Conservation (phyloP, 352 stramenopile species). For the Globisporangium spinosum region DNA sequence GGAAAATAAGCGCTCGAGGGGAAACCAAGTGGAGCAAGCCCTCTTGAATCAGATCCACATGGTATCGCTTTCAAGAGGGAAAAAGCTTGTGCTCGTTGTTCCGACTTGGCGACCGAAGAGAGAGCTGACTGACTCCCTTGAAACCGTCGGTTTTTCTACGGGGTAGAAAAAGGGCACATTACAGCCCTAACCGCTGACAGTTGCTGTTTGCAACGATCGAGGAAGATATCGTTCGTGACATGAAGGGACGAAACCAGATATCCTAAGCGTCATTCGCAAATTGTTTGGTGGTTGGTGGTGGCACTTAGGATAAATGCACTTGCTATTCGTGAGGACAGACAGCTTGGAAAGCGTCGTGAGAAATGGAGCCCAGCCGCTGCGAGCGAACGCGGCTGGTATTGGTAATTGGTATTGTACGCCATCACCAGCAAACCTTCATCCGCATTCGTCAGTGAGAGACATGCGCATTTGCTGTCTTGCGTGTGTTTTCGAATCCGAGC, state of each 20-base stretch:
- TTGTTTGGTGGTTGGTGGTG: no score
- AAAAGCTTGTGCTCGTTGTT: neutral
- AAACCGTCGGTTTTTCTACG: neutral
- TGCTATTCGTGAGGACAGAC: neutral
- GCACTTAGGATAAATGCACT: neutral
- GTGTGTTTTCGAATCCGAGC: neutral
- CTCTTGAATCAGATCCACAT: neutral
- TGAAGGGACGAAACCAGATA: neutral
- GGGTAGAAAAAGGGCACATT: neutral
- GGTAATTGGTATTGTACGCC: neutral
- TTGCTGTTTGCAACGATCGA: neutral
- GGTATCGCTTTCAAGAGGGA: neutral
- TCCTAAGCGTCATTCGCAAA: neutral
- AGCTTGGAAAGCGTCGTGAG: neutral
- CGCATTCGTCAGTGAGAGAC: slow-evolving; percentile 4
- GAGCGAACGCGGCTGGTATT: neutral
- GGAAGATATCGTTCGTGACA: neutral
- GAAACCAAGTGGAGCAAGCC: neutral
- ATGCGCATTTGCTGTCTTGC: neutral
- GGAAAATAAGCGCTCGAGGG: slow-evolving; percentile 15
- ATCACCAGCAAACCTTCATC: neutral
- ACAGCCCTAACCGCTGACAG: neutral
- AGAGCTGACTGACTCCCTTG: slow-evolving; percentile 6
- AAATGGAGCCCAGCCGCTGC: slow-evolving; percentile 4
- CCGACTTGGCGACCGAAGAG: neutral